Conservation (phyloP, 768 basidiomycete genomes). For the Boletus sp. region DNA sequence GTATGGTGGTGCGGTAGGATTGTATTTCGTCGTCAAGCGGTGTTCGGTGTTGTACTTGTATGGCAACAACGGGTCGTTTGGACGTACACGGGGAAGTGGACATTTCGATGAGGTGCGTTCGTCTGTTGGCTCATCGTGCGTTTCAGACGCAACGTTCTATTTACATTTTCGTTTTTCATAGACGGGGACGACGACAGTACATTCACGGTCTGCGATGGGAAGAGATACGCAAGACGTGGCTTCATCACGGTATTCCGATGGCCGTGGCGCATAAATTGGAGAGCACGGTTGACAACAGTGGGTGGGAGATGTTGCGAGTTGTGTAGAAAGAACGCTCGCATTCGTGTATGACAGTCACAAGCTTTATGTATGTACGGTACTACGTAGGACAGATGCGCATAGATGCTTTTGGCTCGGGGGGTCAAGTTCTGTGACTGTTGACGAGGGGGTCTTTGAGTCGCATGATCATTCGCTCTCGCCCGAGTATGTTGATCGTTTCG, state of each 20-base stretch:
- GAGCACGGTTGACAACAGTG: slow-evolving; percentile 83
- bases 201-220: slow-evolving; percentile 86
- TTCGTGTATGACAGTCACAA: neutral
- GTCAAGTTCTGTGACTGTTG: neutral
- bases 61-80: slow-evolving; percentile 88
- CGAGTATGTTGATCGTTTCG: slow-evolving; percentile 39
- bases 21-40: slow-evolving; percentile 90
- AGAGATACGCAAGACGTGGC: slow-evolving; percentile 88
- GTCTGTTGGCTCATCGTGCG: neutral
- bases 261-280: slow-evolving; percentile 88
- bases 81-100: slow-evolving; percentile 95
- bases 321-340: too few relatives aligned
- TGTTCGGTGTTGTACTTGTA: slow-evolving; percentile 90
- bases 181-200: slow-evolving; percentile 87
- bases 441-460: slow-evolving; percentile 19
- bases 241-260: slow-evolving; percentile 86
- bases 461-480: slow-evolving; percentile 24
- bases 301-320: slow-evolving; percentile 79
- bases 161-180: slow-evolving; percentile 30
- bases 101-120: slow-evolving; percentile 77
- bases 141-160: neutral
- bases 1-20: slow-evolving; percentile 84
- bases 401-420: too few relatives aligned
- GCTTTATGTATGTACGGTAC: neutral
- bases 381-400: neutral